These are phyloP conservation scores for Colletotrichum eremochloae DNA, from an alignment of 2,329 filamentous ascomycete genomes.

Conservation along the genomic window DNA sequence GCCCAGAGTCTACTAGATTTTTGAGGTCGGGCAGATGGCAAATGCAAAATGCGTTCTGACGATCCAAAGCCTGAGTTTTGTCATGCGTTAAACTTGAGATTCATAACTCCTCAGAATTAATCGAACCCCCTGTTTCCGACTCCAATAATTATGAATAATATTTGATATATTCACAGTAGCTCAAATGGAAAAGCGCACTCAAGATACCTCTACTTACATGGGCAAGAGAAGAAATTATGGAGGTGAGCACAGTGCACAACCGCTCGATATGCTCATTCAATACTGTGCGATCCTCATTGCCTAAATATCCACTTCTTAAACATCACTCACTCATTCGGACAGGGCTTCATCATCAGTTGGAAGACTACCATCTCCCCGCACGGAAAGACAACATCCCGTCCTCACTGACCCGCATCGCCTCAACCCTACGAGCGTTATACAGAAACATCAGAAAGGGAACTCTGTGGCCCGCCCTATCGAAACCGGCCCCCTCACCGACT, in stretches of 20 bases:
- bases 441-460: neutral
- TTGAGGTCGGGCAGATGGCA: neutral
- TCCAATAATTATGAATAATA: neutral
- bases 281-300: neutral
- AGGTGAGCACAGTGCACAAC: neutral
- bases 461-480: neutral
- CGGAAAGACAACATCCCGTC: neutral
- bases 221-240: neutral
- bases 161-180: neutral
- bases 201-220: neutral
- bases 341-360: neutral
- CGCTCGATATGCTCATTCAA: no score
- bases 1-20: neutral
- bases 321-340: conserved; percentile 10
- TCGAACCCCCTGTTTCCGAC: neutral
- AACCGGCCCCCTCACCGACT: neutral
- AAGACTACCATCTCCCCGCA: neutral
- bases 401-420: no score
- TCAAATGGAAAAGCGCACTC: neutral
- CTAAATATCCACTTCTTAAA: neutral
- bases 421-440: no score
- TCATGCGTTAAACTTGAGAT: neutral
- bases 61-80: neutral
- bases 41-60: neutral
- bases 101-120: neutral